These are phyloP conservation scores for Zizania palustris DNA, from an alignment of 202 grass and related monocot species.

Conservation along the genomic window DNA sequence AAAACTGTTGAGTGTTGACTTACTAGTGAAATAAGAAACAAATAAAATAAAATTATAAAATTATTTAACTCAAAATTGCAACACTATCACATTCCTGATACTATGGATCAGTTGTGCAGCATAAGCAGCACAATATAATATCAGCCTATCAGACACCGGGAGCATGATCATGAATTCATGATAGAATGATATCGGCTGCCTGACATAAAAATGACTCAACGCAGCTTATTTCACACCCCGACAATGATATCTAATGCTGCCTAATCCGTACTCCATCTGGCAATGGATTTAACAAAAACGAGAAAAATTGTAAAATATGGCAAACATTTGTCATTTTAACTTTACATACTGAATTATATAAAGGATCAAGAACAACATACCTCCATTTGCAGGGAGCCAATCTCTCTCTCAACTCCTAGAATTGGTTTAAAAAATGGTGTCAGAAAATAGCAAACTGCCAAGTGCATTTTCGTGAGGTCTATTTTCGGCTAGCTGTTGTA, in stretches of 20 bases:
- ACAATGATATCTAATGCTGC: background rate
- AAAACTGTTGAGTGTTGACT: background rate
- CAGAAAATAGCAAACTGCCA: constrained; percentile 30
- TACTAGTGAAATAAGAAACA: background rate
- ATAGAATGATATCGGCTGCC: background rate
- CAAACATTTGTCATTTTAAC: background rate
- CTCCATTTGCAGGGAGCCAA: constrained; percentile 92
- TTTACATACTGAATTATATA: constrained; percentile 1
- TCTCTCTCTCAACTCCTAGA: constrained; percentile 91
- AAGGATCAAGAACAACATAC: constrained; percentile 42
- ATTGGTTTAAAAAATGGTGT: constrained; percentile 14
- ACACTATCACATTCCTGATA: background rate
- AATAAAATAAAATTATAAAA: background rate
- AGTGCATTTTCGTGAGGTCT: constrained; percentile 20
- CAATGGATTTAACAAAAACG: background rate
- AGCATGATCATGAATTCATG: constrained; percentile 21
- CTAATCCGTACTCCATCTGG: constrained; percentile 12
- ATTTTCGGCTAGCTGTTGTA: background rate
- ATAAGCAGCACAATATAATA: background rate
- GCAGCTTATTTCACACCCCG: background rate
- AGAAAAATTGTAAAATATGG: constrained; percentile 2
- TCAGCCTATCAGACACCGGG: background rate
- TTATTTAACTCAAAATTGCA: background rate
- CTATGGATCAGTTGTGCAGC: background rate
- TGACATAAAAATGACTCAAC: background rate